Conservation (phyloP, 495 filamentous ascomycete genomes). For the Talaromyces ruber region DNA sequence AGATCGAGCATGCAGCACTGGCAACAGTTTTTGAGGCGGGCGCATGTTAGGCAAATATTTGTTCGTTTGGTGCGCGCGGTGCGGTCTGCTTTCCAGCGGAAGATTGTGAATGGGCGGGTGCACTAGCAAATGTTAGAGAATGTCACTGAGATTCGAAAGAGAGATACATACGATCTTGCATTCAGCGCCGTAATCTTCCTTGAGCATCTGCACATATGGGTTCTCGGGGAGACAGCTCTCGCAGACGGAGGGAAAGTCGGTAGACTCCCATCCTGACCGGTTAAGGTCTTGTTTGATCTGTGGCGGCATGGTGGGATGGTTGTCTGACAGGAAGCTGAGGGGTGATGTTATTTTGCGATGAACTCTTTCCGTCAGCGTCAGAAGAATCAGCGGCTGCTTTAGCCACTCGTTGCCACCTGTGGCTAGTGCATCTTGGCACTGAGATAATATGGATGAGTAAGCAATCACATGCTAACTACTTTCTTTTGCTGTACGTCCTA, state of each 20-base stretch:
- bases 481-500: neutral
- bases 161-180: conserved; percentile 40
- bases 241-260: conserved; percentile 61
- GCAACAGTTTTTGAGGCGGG: conserved; percentile 92
- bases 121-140: conserved; percentile 47
- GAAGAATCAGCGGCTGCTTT: neutral
- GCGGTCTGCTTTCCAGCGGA: conserved; percentile 87
- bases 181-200: conserved; percentile 81
- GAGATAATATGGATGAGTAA: neutral
- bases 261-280: conserved; percentile 90
- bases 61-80: conserved; percentile 80
- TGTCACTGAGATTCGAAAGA: neutral
- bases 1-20: conserved; percentile 99
- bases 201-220: conserved; percentile 97
- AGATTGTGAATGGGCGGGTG: conserved; percentile 92
- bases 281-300: conserved; percentile 95
- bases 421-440: neutral
- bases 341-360: neutral
- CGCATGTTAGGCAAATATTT: conserved; percentile 91
- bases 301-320: conserved; percentile 37
- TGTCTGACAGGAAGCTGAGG: neutral
- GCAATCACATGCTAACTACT: neutral
- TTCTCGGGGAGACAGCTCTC: conserved; percentile 88
- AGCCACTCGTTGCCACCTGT: conserved; percentile 12
- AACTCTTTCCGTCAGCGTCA: neutral